A percentile compares a stretch with the other conserved stretches of the same genome.
phyloP scores from a whole-genome alignment of 2,329 filamentous ascomycete species.

The Colletotrichum sp. region DNA sequence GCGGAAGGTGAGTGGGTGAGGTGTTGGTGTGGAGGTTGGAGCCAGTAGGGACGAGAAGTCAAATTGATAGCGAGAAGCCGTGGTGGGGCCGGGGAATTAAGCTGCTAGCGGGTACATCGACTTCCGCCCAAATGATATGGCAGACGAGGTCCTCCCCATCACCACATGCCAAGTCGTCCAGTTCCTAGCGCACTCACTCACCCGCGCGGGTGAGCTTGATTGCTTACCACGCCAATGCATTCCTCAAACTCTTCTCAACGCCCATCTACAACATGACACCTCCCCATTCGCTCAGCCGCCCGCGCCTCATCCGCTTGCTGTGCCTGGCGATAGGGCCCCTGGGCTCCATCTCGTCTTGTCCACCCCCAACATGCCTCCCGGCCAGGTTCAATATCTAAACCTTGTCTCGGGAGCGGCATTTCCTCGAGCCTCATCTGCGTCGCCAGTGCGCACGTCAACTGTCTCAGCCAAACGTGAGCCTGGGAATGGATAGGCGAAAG shows the following conservation, averaged over 20 bases:
- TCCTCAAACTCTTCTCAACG: neutral
- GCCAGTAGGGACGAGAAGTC: neutral
- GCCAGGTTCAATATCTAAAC: neutral
- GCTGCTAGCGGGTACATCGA: neutral
- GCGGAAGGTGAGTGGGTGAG: neutral
- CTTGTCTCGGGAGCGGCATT: conserved; percentile 16
- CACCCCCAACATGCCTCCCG: neutral
- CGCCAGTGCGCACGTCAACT: conserved; percentile 1
- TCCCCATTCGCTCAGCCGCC: neutral
- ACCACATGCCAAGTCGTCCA: neutral
- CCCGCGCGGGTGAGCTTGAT: conserved; percentile 5
- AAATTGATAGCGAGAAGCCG: neutral
- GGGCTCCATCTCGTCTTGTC: neutral
- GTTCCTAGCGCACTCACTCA: neutral
- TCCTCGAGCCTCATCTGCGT: conserved; percentile 2
- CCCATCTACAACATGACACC: neutral
- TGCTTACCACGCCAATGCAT: neutral
- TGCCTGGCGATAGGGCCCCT: neutral
- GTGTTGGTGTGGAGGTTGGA: neutral
- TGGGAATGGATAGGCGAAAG: neutral
- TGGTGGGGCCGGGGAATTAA: neutral
- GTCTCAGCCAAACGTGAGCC: conserved; percentile 9
- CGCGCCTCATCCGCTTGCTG: neutral
- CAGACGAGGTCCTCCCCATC: neutral
- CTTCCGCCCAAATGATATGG: accelerated